phyloP scores from a whole-genome alignment of 2,329 filamentous ascomycete species.

The Colletotrichum cordylinicola region DNA sequence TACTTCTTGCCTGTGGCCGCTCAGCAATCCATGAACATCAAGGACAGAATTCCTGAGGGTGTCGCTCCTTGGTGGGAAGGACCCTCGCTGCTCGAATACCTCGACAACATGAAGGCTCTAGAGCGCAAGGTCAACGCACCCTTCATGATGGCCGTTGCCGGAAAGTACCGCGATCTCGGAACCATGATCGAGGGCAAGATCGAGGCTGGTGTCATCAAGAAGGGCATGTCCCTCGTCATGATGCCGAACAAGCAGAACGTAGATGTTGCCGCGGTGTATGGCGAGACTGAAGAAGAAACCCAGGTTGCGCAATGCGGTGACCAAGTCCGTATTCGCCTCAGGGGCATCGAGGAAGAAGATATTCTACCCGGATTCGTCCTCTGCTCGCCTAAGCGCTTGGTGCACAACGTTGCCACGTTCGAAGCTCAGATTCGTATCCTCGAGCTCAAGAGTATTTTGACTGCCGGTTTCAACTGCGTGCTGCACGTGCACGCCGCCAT shows the following conservation, averaged over 20 bases:
- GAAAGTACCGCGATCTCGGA: slow-evolving; percentile 97
- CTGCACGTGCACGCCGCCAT: slow-evolving; percentile 97
- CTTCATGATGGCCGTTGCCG: slow-evolving; percentile 98
- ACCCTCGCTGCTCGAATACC: slow-evolving; percentile 90
- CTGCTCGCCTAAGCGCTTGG: slow-evolving; percentile 91
- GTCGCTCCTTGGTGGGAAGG: slow-evolving; percentile 85
- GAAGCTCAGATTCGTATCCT: slow-evolving; percentile 97
- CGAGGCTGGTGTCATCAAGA: slow-evolving; percentile 92
- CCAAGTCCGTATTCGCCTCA: slow-evolving; percentile 89
- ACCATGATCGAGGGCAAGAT: slow-evolving; percentile 98
- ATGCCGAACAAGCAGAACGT: slow-evolving; percentile 93
- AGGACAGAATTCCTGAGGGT: slow-evolving; percentile 81
- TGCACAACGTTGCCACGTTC: slow-evolving; percentile 87
- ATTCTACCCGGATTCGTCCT: slow-evolving; percentile 95
- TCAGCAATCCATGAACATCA: slow-evolving; percentile 85
- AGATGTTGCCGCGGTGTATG: slow-evolving; percentile 85
- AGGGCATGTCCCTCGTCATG: slow-evolving; percentile 84
- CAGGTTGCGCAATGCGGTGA: slow-evolving; percentile 85
- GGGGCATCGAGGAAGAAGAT: slow-evolving; percentile 97
- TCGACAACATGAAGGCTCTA: slow-evolving; percentile 91
- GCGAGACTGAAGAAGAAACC: slow-evolving; percentile 95
- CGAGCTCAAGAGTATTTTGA: slow-evolving; percentile 92
- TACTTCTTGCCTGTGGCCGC: slow-evolving; percentile 97
- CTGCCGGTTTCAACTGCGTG: slow-evolving; percentile 96
- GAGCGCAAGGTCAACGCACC: slow-evolving; percentile 97